phyloP scores from a whole-genome alignment of 176 grass and related monocot genomes.

The Rhynchospora breviuscula region DNA sequence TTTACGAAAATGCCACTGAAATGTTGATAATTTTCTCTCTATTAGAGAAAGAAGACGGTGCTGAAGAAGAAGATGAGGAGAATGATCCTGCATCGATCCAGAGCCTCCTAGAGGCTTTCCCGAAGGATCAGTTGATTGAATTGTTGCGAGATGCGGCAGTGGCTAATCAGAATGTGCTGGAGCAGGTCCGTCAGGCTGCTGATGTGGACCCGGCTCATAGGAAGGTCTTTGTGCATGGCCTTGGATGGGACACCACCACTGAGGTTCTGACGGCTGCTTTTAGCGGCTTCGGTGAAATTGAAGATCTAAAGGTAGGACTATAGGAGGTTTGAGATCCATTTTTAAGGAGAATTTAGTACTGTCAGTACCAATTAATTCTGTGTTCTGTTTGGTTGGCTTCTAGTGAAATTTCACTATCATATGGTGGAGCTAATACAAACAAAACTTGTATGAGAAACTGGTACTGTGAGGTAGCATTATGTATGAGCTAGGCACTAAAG shows the following conservation, averaged over 20 bases:
- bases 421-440: not conserved
- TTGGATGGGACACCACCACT: slow-evolving; percentile 81
- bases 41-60: not conserved
- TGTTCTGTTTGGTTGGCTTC: not conserved
- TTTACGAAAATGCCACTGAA: not conserved
- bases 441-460: not conserved
- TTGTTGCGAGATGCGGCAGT: slow-evolving; percentile 67
- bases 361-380: not conserved
- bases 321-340: not conserved
- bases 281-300: slow-evolving; percentile 75
- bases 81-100: slow-evolving; percentile 56
- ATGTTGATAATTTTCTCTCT: not conserved
- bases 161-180: slow-evolving; percentile 47
- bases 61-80: slow-evolving; percentile 38
- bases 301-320: slow-evolving; percentile 75
- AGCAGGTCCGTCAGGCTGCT: slow-evolving; percentile 39
- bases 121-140: slow-evolving; percentile 89
- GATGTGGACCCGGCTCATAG: slow-evolving; percentile 74
- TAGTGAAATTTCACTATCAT: not conserved
- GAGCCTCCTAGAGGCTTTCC: slow-evolving; percentile 61
- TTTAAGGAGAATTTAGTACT: not conserved
- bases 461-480: not conserved
- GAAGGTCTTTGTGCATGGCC: slow-evolving; percentile 93
- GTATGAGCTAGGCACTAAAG: not conserved
- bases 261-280: slow-evolving; percentile 61